Percentiles rank a stretch among this genome's conserved stretches.
These are phyloP conservation scores for Apostasia shenzhenica DNA, from an alignment of 106 monocot species.

Conservation along the genomic window DNA sequence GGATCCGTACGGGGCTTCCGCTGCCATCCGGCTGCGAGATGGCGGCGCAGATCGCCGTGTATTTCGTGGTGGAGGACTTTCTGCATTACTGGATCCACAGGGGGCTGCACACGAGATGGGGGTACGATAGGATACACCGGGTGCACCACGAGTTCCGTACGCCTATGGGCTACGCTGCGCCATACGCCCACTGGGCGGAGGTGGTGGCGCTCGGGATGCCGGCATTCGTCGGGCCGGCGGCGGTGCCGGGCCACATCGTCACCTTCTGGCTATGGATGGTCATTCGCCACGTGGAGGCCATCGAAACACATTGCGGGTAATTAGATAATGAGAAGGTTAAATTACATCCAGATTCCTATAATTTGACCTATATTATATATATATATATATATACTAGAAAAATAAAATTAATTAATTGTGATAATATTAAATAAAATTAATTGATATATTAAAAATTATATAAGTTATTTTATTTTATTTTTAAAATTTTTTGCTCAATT, in stretches of 20 bases:
- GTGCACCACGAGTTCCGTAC: constrained; percentile 89
- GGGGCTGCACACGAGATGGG: constrained; percentile 52
- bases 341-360: too few relatives aligned
- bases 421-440: too few relatives aligned
- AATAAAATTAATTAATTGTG: too few relatives aligned
- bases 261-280: constrained; percentile 80
- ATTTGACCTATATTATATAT: too few relatives aligned
- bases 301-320: constrained; percentile 84
- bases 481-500: too few relatives aligned
- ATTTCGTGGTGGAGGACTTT: constrained; percentile 79
- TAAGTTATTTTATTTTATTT: too few relatives aligned
- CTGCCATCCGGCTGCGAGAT: constrained; percentile 63
- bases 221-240: constrained; percentile 63
- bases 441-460: too few relatives aligned
- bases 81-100: constrained; percentile 89
- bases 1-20: constrained; percentile 63
- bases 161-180: constrained; percentile 75
- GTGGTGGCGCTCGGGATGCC: constrained; percentile 77
- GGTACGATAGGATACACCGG: constrained; percentile 72
- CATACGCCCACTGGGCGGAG: constrained; percentile 83
- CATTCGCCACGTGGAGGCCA: constrained; percentile 78
- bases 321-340: too few relatives aligned
- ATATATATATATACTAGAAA: too few relatives aligned
- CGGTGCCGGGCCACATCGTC: constrained; percentile 73
- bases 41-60: constrained; percentile 46